Percentiles rank a stretch among this genome's conserved stretches.
phyloP scores from a whole-genome alignment of 306 rosid genomes.

The Coriaria nepalensis region DNA sequence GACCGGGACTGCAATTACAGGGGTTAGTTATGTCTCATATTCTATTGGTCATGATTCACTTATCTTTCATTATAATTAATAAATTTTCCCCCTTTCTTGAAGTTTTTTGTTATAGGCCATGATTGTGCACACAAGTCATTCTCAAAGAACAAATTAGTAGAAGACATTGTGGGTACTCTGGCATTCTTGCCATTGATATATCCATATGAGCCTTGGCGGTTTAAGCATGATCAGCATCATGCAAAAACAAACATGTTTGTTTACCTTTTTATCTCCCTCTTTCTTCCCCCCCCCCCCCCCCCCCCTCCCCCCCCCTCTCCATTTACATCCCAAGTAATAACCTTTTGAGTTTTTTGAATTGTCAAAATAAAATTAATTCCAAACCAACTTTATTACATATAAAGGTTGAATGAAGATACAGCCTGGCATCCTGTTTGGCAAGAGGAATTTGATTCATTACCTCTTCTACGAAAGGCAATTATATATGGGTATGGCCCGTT shows the following conservation, averaged over 20 bases:
- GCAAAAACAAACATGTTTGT: conserved; percentile 95
- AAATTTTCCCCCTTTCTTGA: conserved; percentile 10
- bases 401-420: conserved; percentile 79
- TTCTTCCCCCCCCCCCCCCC: no score
- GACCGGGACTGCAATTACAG: conserved; percentile 95
- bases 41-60: conserved; percentile 12
- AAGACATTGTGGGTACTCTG: conserved; percentile 89
- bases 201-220: conserved; percentile 98
- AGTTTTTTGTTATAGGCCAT: conserved; percentile 97
- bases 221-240: conserved; percentile 93
- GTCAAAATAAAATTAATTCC: no score
- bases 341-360: background rate
- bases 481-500: conserved; percentile 73
- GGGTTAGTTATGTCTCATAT: conserved; percentile 50
- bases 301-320: no score
- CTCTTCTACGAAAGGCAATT: conserved; percentile 61
- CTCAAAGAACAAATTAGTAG: conserved; percentile 83
- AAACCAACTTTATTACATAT: background rate
- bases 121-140: conserved; percentile 97
- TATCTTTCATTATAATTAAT: conserved; percentile 16
- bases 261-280: no score
- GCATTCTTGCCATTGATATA: conserved; percentile 87
- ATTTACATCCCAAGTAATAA: background rate
- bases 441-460: conserved; percentile 66
- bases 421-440: conserved; percentile 87